Conservation (phyloP, 352 stramenopile genomes). For the Pythium phragmiticola region DNA sequence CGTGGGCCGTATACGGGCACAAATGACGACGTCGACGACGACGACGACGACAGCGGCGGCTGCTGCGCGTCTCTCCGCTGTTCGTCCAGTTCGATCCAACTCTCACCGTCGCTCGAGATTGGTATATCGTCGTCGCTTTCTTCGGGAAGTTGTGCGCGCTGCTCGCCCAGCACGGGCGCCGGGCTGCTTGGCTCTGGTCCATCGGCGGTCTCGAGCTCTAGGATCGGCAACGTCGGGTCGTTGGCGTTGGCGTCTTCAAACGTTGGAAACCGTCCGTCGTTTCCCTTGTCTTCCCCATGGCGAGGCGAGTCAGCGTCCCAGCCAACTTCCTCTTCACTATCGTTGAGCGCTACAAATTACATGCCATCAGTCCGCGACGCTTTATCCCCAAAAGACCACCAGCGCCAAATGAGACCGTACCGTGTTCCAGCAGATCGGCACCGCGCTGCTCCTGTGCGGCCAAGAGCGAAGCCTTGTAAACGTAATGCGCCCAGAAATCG, state of each 20-base stretch:
- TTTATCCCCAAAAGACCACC: not conserved
- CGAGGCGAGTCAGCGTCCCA: conserved; percentile 66
- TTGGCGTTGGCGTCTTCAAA: conserved; percentile 32
- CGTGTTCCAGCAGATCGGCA: conserved; percentile 61
- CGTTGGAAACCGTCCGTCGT: conserved; percentile 35
- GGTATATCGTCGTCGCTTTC: conserved; percentile 18
- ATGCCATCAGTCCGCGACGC: not conserved
- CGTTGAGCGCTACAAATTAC: conserved; percentile 42
- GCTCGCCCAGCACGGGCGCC: conserved; percentile 7
- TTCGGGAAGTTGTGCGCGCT: conserved; percentile 1
- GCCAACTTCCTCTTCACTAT: conserved; percentile 65
- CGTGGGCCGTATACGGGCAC: conserved; percentile 16
- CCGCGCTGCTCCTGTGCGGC: conserved; percentile 66
- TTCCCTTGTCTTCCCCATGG: conserved; percentile 29
- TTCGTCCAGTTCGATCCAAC: conserved; percentile 68
- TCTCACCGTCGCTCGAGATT: conserved; percentile 53
- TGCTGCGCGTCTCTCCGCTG: conserved; percentile 41
- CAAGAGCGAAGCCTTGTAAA: conserved; percentile 73
- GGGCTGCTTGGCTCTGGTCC: conserved; percentile 6
- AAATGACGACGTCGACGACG: conserved; percentile 41
- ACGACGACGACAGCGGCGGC: conserved; percentile 42
- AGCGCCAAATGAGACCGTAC: conserved; percentile 24
- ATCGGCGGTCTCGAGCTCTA: conserved; percentile 1
- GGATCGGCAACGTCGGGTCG: conserved; percentile 4
- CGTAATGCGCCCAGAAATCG: conserved; percentile 68